Percentiles rank a stretch among this genome's conserved stretches.
phyloP scores from a whole-genome alignment of 768 basidiomycete genomes.

The Rubroboletus pulcherrimus region DNA sequence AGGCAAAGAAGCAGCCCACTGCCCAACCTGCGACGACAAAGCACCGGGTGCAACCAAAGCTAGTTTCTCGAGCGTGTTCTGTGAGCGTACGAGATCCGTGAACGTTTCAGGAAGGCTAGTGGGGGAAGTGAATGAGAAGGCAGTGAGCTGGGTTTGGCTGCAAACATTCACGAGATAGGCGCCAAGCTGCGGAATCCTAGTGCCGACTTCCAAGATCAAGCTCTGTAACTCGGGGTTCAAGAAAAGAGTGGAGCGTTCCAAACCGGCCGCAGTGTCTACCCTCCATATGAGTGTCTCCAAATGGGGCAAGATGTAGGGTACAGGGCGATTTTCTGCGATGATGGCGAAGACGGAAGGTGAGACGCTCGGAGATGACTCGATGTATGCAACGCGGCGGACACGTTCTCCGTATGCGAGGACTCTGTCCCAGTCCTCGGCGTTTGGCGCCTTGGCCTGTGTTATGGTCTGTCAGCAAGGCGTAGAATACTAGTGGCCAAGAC shows the following conservation, averaged over 20 bases:
- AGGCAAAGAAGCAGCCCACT: conserved; percentile 66
- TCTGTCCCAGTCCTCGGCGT: conserved; percentile 64
- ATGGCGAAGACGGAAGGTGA: conserved; percentile 63
- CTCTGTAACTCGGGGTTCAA: conserved; percentile 58
- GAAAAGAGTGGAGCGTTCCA: conserved; percentile 65
- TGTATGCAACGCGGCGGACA: conserved; percentile 65
- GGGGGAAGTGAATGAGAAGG: conserved; percentile 67
- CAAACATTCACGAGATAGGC: conserved; percentile 64
- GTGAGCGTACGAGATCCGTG: conserved; percentile 58
- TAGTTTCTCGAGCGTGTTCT: conserved; percentile 58
- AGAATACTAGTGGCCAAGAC: conserved; percentile 25
- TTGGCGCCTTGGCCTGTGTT: conserved; percentile 54
- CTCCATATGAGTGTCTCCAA: conserved; percentile 71
- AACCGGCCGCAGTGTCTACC: conserved; percentile 59
- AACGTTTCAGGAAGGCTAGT: conserved; percentile 69
- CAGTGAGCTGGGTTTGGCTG: conserved; percentile 56
- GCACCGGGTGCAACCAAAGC: conserved; percentile 73
- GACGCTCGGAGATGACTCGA: conserved; percentile 62
- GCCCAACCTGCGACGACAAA: conserved; percentile 63
- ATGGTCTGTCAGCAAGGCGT: conserved; percentile 5
- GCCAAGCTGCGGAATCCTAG: conserved; percentile 54
- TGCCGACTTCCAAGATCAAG: conserved; percentile 59
- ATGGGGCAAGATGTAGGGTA: conserved; percentile 62
- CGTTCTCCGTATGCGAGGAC: conserved; percentile 65
- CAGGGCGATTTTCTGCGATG: conserved; percentile 61